Evolutionary conservation across 2,329 filamentous ascomycete species (phyloP), one percentile per base, ranked within the genome.

Genomic region (Setomelanomma holmii): DNA sequence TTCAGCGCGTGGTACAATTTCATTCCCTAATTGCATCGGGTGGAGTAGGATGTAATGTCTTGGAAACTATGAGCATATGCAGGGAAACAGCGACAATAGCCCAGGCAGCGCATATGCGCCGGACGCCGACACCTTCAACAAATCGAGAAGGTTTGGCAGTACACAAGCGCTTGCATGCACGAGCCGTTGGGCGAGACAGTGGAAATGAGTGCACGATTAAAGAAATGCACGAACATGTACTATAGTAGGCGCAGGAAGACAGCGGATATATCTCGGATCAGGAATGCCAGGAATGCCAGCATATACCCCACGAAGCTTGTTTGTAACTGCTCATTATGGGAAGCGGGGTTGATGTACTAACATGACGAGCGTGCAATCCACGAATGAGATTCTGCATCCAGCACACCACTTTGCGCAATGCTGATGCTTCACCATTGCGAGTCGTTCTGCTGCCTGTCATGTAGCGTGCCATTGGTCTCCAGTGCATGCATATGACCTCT

Each of bases 11-110:
- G 19, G 16, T 45, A 45, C 27, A 30, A 19, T 49, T 40, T 47
- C 17, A 16, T 46, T 46, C 3, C 11, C 1, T 42, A 27, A 10
- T 44, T 51, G 43, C 52, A 46, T 53, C 33, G 22, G 40, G 41
- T 17, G 34, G 49, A 45, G 24, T 38, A 23, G 41, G 48, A 51
- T 17, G 35, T 30, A 40, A 53, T 50, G 45, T 49, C 49, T 55
- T 47, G 53, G 49, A 38, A 56, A 48, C 48, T 41, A 64, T 63
- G 38, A 51, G 55, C 53, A 61, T 61, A 52, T 56, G 24, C 19
- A 40, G 8, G 49, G 49, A n/a, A n/a, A n/a, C n/a, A n/a, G n/a
- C n/a, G n/a, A n/a, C n/a, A n/a, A 30, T 30, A 30, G 7, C 6
- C 24, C 24, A 30, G 24, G 24, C 24, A 12, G 6, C 24, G 24